Evolutionary conservation across 2,329 filamentous ascomycete genomes (phyloP).

Genomic region (Claviceps quebecensis): DNA sequence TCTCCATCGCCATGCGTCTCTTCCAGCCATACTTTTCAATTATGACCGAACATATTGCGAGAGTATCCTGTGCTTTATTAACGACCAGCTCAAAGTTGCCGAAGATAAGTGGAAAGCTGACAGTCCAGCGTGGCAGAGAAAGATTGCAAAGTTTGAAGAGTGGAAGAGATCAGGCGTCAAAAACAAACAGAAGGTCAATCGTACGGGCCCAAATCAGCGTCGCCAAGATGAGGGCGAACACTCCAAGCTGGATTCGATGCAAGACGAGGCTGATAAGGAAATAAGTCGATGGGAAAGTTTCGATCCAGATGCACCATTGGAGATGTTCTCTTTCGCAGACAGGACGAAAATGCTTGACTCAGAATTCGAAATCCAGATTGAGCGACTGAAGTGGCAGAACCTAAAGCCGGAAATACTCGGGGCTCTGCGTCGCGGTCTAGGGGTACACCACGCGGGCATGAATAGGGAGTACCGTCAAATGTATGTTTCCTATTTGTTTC

Average conservation of each 20-base stretch:
- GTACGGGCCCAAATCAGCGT: not conserved
- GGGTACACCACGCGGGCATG: slow-evolving; percentile 68
- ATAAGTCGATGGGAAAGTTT: slow-evolving; percentile 36
- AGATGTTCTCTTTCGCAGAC: slow-evolving; percentile 54
- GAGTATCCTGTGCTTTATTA: slow-evolving; percentile 34
- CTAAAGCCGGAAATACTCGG: slow-evolving; percentile 37
- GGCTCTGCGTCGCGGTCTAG: slow-evolving; percentile 53
- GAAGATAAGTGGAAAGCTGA: slow-evolving; percentile 37
- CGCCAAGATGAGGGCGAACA: not conserved
- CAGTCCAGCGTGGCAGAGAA: slow-evolving; percentile 43
- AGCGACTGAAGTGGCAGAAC: slow-evolving; percentile 33
- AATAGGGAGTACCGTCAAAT: slow-evolving; percentile 62
- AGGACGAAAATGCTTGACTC: slow-evolving; percentile 39
- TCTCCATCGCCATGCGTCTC: slow-evolving; percentile 46
- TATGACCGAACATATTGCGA: slow-evolving; percentile 58
- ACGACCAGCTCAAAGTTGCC: slow-evolving; percentile 14
- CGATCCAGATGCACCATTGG: slow-evolving; percentile 48
- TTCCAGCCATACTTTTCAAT: slow-evolving; percentile 66
- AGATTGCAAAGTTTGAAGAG: slow-evolving; percentile 34
- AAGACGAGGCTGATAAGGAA: not conserved
- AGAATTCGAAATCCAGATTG: slow-evolving; percentile 43
- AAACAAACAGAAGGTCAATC: slow-evolving; percentile 11
- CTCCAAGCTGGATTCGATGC: not conserved
- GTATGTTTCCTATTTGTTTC: slow-evolving; percentile 18
- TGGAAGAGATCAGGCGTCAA: slow-evolving; percentile 33